phyloP scores from a whole-genome alignment of 352 stramenopile species.

The Pythium guiyangense region DNA sequence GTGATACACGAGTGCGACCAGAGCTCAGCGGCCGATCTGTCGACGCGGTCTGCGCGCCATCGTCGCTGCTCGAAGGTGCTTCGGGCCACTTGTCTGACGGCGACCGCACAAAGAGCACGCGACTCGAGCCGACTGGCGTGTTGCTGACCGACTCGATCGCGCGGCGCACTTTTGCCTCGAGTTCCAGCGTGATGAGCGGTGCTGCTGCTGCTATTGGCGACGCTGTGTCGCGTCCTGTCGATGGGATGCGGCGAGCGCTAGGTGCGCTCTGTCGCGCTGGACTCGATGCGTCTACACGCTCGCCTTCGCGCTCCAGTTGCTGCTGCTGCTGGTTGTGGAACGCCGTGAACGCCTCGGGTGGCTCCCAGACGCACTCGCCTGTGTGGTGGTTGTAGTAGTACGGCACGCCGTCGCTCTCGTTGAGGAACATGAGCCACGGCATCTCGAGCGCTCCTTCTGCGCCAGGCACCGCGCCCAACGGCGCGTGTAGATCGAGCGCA shows the following conservation, averaged over 20 bases:
- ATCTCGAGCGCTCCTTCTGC: not conserved
- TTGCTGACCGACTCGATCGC: slow-evolving; percentile 41
- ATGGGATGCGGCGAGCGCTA: too few relatives aligned
- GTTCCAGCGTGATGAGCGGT: slow-evolving; percentile 31
- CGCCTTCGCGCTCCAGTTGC: not conserved
- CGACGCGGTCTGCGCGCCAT: too few relatives aligned
- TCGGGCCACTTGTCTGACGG: too few relatives aligned
- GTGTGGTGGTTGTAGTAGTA: slow-evolving; percentile 74
- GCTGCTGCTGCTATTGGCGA: not conserved
- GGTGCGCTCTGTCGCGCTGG: not conserved
- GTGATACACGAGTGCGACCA: too few relatives aligned
- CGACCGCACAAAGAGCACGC: too few relatives aligned
- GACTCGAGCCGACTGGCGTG: slow-evolving; percentile 36
- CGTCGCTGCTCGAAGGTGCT: too few relatives aligned
- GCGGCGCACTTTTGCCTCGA: slow-evolving; percentile 48
- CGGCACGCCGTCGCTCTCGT: slow-evolving; percentile 45
- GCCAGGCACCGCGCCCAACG: not conserved
- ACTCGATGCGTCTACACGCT: not conserved
- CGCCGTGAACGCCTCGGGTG: slow-evolving; percentile 42
- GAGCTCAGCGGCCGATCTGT: too few relatives aligned
- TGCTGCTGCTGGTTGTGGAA: slow-evolving; percentile 20
- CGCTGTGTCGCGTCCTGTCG: too few relatives aligned
- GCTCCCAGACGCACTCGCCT: slow-evolving; percentile 61
- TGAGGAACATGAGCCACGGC: too few relatives aligned
- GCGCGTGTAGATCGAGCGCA: not conserved